phyloP scores from a whole-genome alignment of 2,329 filamentous ascomycete species.

The Arthrobotrys pseudoclavata region DNA sequence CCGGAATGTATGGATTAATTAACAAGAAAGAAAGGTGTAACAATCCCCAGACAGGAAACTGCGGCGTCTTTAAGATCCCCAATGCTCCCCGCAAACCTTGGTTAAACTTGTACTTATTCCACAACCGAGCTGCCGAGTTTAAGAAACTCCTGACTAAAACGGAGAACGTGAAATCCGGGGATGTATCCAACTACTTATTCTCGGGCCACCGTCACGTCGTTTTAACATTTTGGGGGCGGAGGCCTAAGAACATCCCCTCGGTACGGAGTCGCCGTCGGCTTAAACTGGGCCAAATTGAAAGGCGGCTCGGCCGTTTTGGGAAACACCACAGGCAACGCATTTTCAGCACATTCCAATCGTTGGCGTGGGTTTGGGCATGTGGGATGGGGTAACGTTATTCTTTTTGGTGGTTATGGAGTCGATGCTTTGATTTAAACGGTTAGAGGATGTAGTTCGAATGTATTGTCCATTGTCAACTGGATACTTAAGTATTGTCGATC shows the following conservation, averaged over 20 bases:
- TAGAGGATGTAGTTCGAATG: too few relatives aligned
- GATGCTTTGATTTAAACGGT: neutral
- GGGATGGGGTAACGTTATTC: neutral
- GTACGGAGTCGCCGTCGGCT: slow-evolving; percentile 60
- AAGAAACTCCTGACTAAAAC: neutral
- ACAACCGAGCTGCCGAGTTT: slow-evolving; percentile 53
- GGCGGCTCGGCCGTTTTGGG: slow-evolving; percentile 17
- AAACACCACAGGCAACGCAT: slow-evolving; percentile 40
- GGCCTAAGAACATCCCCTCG: slow-evolving; percentile 26
- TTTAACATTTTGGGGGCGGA: neutral
- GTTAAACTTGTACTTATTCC: neutral
- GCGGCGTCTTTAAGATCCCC: neutral
- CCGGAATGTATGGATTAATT: neutral
- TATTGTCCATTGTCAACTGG: too few relatives aligned
- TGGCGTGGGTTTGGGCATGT: neutral
- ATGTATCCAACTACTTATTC: neutral
- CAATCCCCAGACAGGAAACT: slow-evolving; percentile 3
- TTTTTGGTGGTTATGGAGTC: neutral
- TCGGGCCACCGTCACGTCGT: slow-evolving; percentile 59
- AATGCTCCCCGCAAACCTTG: slow-evolving; percentile 19
- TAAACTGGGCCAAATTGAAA: slow-evolving; percentile 36
- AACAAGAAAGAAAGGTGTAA: neutral
- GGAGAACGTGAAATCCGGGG: slow-evolving; percentile 50
- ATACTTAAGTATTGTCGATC: too few relatives aligned
- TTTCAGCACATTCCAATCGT: neutral